Percentiles rank a stretch among this genome's conserved stretches.
These are phyloP conservation scores for Nigrospora sphaerica DNA, from an alignment of 2,329 filamentous ascomycete species.

Conservation along the genomic window DNA sequence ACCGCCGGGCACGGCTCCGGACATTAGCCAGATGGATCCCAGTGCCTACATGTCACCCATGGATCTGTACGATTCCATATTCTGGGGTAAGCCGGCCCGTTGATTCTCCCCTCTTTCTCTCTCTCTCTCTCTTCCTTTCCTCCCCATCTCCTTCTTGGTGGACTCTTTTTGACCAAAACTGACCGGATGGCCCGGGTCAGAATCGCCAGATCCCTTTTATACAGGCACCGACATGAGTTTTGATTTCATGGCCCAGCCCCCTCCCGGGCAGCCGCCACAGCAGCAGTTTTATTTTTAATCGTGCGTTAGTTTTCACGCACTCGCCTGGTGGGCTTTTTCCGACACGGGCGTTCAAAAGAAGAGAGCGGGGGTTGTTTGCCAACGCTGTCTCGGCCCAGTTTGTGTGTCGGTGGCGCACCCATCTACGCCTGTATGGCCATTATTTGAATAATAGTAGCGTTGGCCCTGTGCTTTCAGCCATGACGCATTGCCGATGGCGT, in stretches of 20 bases:
- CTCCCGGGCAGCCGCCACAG: slow-evolving; percentile 47
- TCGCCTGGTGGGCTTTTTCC: too few relatives aligned
- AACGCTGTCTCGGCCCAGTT: too few relatives aligned
- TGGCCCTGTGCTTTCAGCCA: too few relatives aligned
- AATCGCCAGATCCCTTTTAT: slow-evolving; percentile 54
- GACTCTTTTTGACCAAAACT: neutral
- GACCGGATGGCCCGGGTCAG: slow-evolving; percentile 20
- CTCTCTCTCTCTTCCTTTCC: too few relatives aligned
- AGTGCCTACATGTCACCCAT: slow-evolving; percentile 57
- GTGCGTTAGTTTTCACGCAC: neutral
- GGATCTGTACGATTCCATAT: slow-evolving; percentile 62
- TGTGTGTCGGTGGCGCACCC: too few relatives aligned
- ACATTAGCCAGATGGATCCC: slow-evolving; percentile 43
- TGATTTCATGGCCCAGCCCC: slow-evolving; percentile 52
- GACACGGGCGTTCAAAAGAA: too few relatives aligned
- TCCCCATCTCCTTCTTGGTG: neutral
- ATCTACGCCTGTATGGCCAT: too few relatives aligned
- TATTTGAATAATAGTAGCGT: too few relatives aligned
- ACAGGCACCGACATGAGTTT: slow-evolving; percentile 52
- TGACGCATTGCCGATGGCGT: too few relatives aligned
- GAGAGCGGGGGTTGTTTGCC: too few relatives aligned
- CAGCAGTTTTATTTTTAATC: slow-evolving; percentile 49
- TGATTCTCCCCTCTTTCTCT: neutral
- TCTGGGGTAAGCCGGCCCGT: slow-evolving; percentile 47
- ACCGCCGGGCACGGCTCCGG: slow-evolving; percentile 25